Evolutionary conservation across 176 grass and related monocot genomes (phyloP).

Genomic region (Triticum monococcum): DNA sequence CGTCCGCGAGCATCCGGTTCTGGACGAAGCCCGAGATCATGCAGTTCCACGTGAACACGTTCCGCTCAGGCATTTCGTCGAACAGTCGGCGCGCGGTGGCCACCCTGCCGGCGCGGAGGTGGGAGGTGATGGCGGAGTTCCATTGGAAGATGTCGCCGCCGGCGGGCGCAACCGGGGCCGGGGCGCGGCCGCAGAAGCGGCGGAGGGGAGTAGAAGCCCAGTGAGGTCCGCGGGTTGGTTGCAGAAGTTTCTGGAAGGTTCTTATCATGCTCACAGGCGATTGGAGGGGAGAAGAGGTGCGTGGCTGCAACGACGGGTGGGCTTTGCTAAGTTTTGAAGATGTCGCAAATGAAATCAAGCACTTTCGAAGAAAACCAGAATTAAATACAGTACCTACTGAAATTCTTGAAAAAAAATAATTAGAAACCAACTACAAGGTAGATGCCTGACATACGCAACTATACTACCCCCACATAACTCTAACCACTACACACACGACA

Average conservation of each 20-base stretch:
- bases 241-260: conserved; percentile 42
- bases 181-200: background rate
- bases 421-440: too few species aligned
- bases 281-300: background rate
- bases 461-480: too few species aligned
- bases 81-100: conserved; percentile 41
- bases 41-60: conserved; percentile 62
- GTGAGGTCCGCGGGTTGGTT: background rate
- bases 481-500: too few species aligned
- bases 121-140: conserved; percentile 44
- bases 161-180: background rate
- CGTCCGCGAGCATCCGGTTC: conserved; percentile 51
- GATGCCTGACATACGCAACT: too few species aligned
- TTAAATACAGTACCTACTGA: too few species aligned
- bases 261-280: conserved; percentile 30
- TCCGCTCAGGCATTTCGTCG: conserved; percentile 53
- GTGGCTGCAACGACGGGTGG: too few species aligned
- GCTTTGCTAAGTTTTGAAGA: too few species aligned
- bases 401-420: too few species aligned
- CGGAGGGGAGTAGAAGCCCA: background rate
- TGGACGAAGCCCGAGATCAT: conserved; percentile 50
- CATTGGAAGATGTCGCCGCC: conserved; percentile 33
- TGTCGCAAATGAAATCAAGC: too few species aligned
- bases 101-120: conserved; percentile 43
- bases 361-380: too few species aligned